Evolutionary conservation across 495 filamentous ascomycete species (phyloP).

Genomic region (Cladorrhinum samala): DNA sequence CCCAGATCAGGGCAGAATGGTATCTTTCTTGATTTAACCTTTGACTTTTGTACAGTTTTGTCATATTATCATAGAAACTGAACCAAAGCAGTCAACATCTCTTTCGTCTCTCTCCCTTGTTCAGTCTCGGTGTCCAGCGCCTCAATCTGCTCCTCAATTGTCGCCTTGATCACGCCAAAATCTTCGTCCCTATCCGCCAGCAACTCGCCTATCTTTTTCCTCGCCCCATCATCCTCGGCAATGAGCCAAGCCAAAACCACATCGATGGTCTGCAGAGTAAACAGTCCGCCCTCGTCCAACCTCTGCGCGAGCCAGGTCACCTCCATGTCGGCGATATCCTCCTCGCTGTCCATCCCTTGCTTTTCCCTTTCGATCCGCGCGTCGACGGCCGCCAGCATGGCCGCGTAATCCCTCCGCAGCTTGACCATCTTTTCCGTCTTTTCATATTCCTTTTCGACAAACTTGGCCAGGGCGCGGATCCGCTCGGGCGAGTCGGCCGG

Average conservation of each 20-base stretch:
- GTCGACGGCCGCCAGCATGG: slow-evolving; percentile 60
- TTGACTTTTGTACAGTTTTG: too few relatives aligned
- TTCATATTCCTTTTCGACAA: slow-evolving; percentile 90
- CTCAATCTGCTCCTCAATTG: slow-evolving; percentile 63
- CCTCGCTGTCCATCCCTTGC: slow-evolving; percentile 45
- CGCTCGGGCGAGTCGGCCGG: slow-evolving; percentile 73
- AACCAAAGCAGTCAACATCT: slow-evolving; percentile 65
- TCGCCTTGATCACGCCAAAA: slow-evolving; percentile 54
- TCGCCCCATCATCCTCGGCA: slow-evolving; percentile 82
- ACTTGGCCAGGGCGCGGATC: slow-evolving; percentile 85
- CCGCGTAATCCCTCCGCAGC: slow-evolving; percentile 65
- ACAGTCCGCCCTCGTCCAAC: slow-evolving; percentile 73
- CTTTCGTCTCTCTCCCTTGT: slow-evolving; percentile 54
- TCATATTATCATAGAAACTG: slow-evolving; percentile 49
- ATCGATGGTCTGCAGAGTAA: slow-evolving; percentile 80
- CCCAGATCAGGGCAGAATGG: too few relatives aligned
- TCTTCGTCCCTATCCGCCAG: slow-evolving; percentile 64
- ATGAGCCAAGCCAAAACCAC: slow-evolving; percentile 86
- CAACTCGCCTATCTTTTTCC: slow-evolving; percentile 54
- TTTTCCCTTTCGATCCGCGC: slow-evolving; percentile 56
- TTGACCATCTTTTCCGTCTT: slow-evolving; percentile 66
- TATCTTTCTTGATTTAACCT: neutral
- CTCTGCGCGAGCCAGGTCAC: slow-evolving; percentile 75
- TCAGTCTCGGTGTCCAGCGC: slow-evolving; percentile 52
- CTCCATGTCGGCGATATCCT: slow-evolving; percentile 52